A percentile compares a stretch with the other conserved stretches of the same genome.
These are phyloP conservation scores for Groenewaldozyma sp. DNA, from an alignment of 1,139 yeast genomes.

Conservation along the genomic window DNA sequence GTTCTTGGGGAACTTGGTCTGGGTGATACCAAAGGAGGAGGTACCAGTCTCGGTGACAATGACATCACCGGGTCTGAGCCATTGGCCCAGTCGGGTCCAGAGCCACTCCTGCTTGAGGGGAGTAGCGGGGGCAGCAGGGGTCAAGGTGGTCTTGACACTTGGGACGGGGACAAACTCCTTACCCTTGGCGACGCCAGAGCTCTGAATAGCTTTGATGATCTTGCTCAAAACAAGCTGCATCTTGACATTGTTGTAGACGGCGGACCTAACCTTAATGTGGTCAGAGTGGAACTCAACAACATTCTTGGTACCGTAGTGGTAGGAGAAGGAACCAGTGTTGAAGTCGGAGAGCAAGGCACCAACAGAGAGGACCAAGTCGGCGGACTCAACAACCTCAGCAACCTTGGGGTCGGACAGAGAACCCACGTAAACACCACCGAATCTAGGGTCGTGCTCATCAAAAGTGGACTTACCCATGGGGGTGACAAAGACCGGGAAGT, in stretches of 20 bases:
- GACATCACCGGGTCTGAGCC: conserved; percentile 73
- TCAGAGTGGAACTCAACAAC: conserved; percentile 87
- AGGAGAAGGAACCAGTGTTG: conserved; percentile 84
- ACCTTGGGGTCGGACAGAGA: conserved; percentile 68
- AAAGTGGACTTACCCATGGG: conserved; percentile 87
- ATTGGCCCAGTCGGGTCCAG: conserved; percentile 67
- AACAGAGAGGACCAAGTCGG: conserved; percentile 68
- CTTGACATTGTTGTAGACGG: conserved; percentile 67
- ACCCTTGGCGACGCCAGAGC: conserved; percentile 5
- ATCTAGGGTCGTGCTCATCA: conserved; percentile 65
- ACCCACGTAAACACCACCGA: conserved; percentile 84
- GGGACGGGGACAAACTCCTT: conserved; percentile 18
- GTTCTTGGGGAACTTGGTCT: conserved; percentile 66
- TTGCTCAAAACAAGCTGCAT: conserved; percentile 60
- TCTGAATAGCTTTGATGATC: conserved; percentile 25
- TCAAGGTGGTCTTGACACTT: conserved; percentile 14
- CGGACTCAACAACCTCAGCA: conserved; percentile 61
- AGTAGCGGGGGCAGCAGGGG: conserved; percentile 27
- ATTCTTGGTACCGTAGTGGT: conserved; percentile 69
- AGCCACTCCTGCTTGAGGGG: conserved; percentile 66
- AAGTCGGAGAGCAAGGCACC: conserved; percentile 83
- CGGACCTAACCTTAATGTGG: conserved; percentile 65
- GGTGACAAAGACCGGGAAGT: conserved; percentile 77
- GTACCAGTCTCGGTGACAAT: conserved; percentile 86
- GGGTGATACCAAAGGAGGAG: conserved; percentile 78